These are phyloP conservation scores for Podospora australis DNA, from an alignment of 495 filamentous ascomycete species.

Conservation along the genomic window DNA sequence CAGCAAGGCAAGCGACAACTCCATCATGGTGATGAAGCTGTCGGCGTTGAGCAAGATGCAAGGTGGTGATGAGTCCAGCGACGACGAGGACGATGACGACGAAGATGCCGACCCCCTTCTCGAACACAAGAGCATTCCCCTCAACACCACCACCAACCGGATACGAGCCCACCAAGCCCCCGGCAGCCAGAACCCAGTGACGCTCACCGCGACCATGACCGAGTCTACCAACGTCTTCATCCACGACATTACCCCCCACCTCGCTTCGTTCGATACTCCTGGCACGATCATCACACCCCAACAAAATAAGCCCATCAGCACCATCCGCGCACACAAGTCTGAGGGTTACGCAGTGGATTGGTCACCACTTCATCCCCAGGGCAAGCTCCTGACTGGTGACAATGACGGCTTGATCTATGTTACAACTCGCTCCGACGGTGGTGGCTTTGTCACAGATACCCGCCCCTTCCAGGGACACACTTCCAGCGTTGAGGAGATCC, in stretches of 20 bases:
- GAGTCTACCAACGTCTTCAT: constrained; percentile 84
- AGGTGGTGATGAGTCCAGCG: constrained; percentile 50
- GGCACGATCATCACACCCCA: constrained; percentile 71
- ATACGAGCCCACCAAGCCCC: constrained; percentile 77
- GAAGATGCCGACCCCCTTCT: constrained; percentile 89
- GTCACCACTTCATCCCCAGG: constrained; percentile 66
- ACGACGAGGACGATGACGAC: constrained; percentile 67
- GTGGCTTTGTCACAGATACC: constrained; percentile 77
- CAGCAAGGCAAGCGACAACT: constrained; percentile 70
- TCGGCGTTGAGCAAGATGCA: constrained; percentile 85
- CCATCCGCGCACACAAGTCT: constrained; percentile 80
- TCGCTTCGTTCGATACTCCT: constrained; percentile 80
- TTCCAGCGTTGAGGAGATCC: constrained; percentile 85
- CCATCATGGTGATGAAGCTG: constrained; percentile 91
- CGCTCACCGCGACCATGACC: constrained; percentile 83
- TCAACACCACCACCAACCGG: constrained; percentile 83
- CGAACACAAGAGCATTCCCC: constrained; percentile 80
- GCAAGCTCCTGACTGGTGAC: constrained; percentile 88
- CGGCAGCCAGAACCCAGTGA: constrained; percentile 62
- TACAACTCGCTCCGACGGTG: constrained; percentile 77
- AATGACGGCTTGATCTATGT: constrained; percentile 82
- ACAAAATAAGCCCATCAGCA: constrained; percentile 77
- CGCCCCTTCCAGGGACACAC: constrained; percentile 75
- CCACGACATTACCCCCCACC: constrained; percentile 85
- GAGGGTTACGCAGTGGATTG: constrained; percentile 96